A percentile compares a stretch with the other conserved stretches of the same genome.
These are phyloP conservation scores for Cenchrus purpureus DNA, from an alignment of 176 grass and related monocot genomes.

Conservation along the genomic window DNA sequence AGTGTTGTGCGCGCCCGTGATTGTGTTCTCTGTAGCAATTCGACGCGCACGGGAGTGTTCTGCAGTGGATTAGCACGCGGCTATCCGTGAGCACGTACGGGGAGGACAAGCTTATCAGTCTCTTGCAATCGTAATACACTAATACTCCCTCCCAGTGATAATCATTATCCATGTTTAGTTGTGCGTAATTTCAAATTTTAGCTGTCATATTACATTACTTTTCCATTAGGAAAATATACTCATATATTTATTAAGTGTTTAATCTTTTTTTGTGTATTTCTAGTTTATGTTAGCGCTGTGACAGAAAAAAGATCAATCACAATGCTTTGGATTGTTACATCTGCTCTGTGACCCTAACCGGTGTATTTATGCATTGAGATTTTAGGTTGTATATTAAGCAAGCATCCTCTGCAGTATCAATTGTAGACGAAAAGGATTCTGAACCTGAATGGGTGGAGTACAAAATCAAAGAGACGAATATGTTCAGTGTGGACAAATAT, in stretches of 20 bases:
- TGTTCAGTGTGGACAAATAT: slow-evolving; percentile 95
- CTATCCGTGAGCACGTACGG: slow-evolving; percentile 88
- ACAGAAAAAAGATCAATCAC: background rate
- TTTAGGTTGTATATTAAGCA: slow-evolving; percentile 95
- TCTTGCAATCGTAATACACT: slow-evolving; percentile 84
- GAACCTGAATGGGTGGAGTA: slow-evolving; percentile 93
- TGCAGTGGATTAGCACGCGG: slow-evolving; percentile 74
- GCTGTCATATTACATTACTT: background rate
- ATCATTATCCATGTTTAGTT: background rate
- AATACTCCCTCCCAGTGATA: background rate
- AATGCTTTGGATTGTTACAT: background rate
- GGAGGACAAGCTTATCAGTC: slow-evolving; percentile 83
- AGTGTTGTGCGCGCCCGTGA: background rate
- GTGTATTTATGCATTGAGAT: slow-evolving; percentile 15
- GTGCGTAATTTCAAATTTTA: background rate
- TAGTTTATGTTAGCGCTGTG: background rate
- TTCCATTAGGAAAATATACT: background rate
- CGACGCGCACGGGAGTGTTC: slow-evolving; percentile 65
- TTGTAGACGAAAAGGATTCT: slow-evolving; percentile 54
- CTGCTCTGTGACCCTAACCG: background rate
- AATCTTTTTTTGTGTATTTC: background rate
- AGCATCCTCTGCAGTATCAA: slow-evolving; percentile 65
- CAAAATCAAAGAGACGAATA: slow-evolving; percentile 97
- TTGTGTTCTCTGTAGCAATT: slow-evolving; percentile 72
- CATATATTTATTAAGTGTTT: background rate